These are phyloP conservation scores for Trichophyton schoenleinii DNA, from an alignment of 2,329 filamentous ascomycete species.

Conservation along the genomic window DNA sequence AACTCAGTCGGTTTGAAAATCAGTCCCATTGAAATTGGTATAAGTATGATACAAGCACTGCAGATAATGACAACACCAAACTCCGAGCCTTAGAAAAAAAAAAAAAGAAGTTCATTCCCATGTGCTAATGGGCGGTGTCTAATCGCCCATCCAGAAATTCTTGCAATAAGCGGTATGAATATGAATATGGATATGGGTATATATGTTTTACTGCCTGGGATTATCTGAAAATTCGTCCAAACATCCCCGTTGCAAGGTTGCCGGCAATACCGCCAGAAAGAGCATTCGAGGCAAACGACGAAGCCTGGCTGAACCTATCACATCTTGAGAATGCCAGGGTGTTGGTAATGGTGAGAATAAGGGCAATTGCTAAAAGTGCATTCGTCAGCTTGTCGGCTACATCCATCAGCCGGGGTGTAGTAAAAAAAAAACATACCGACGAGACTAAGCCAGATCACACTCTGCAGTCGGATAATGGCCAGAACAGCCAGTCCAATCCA, in stretches of 20 bases:
- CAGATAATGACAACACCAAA: not conserved
- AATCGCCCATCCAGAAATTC: not conserved
- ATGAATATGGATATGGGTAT: not conserved
- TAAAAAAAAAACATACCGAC: constrained; percentile 32
- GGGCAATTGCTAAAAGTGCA: constrained; percentile 32
- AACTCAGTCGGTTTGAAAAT: not conserved
- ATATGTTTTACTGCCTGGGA: not conserved
- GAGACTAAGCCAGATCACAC: constrained; percentile 40
- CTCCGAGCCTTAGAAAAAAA: not conserved
- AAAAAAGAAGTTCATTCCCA: not conserved
- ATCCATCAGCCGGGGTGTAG: not conserved
- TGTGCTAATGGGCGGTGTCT: not conserved
- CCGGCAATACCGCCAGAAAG: constrained; percentile 43
- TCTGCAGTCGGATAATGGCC: constrained; percentile 35
- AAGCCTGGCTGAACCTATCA: constrained; percentile 45
- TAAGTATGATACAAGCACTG: not conserved
- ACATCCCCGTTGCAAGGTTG: constrained; percentile 43
- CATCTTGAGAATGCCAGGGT: constrained; percentile 41
- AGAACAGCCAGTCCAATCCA: constrained; percentile 39
- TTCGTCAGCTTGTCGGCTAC: not conserved
- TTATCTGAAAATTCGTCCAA: constrained; percentile 42
- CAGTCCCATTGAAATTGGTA: not conserved
- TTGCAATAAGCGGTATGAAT: not conserved
- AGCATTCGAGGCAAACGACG: constrained; percentile 44
- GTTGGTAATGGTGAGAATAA: constrained; percentile 40